Conservation (phyloP, 2,329 filamentous ascomycete species). For the Paraphaeosphaeria sporulosa region DNA sequence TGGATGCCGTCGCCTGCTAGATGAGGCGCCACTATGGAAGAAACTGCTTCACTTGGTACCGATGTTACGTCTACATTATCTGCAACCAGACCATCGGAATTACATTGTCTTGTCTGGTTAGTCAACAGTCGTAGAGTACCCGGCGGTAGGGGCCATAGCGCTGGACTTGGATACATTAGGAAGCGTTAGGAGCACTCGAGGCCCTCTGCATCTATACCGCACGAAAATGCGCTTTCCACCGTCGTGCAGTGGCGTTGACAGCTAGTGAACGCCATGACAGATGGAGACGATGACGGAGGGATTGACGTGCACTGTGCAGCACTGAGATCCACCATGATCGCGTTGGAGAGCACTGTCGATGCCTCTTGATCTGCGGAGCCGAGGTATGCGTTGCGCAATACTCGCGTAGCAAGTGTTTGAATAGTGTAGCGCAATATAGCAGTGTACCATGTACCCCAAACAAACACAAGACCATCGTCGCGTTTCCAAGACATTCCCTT, state of each 20-base stretch:
- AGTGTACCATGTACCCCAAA: not conserved
- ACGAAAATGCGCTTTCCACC: not conserved
- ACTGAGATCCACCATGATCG: not conserved
- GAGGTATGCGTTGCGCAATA: not conserved
- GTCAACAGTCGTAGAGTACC: not conserved
- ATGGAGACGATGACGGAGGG: not conserved
- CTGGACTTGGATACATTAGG: constrained; percentile 4
- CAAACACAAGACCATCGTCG: not conserved
- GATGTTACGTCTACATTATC: constrained; percentile 18
- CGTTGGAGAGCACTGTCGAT: not conserved
- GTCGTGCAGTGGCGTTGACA: not conserved
- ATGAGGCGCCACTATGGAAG: not conserved
- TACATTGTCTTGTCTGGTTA: not conserved
- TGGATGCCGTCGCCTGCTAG: not conserved
- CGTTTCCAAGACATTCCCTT: constrained; percentile 2
- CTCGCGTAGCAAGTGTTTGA: constrained; percentile 7
- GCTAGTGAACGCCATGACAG: not conserved
- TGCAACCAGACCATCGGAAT: constrained; percentile 10
- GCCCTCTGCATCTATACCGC: not conserved
- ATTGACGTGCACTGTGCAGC: not conserved
- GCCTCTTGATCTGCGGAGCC: not conserved
- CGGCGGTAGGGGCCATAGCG: not conserved
- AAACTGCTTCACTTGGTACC: constrained; percentile 1
- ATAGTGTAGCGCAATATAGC: constrained; percentile 6
- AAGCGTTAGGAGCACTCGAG: not conserved